These are phyloP conservation scores for Panicum hallii DNA, from an alignment of 202 grass and related monocot species.

Conservation along the genomic window DNA sequence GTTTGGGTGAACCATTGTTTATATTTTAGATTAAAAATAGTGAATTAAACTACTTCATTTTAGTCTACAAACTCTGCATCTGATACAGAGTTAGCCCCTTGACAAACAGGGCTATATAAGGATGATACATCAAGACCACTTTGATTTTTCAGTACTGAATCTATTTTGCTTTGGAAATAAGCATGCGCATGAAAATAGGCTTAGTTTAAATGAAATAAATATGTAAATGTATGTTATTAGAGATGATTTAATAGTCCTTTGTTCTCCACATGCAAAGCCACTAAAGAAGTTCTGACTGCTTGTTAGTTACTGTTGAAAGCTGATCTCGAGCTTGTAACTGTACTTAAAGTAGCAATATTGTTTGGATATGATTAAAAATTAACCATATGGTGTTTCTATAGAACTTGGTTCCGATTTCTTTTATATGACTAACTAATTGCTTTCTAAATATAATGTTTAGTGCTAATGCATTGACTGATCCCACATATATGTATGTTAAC, in stretches of 20 bases:
- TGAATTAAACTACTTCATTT: too few relatives aligned
- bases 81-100: too few relatives aligned
- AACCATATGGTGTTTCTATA: neutral
- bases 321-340: neutral
- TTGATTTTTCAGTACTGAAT: neutral
- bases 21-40: neutral
- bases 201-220: neutral
- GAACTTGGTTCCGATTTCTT: neutral
- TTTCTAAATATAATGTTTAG: neutral
- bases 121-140: neutral
- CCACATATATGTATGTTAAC: neutral
- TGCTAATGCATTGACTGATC: neutral
- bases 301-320: neutral
- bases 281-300: neutral
- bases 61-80: neutral
- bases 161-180: neutral
- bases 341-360: neutral
- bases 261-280: neutral
- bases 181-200: neutral
- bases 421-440: neutral
- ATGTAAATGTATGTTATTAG: neutral
- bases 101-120: neutral
- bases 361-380: neutral
- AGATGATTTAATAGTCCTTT: neutral
- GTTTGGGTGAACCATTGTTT: neutral